A percentile compares a stretch with the other conserved stretches of the same genome.
These are phyloP conservation scores for Nothophytophthora sp. DNA, from an alignment of 352 stramenopile genomes.

Conservation along the genomic window DNA sequence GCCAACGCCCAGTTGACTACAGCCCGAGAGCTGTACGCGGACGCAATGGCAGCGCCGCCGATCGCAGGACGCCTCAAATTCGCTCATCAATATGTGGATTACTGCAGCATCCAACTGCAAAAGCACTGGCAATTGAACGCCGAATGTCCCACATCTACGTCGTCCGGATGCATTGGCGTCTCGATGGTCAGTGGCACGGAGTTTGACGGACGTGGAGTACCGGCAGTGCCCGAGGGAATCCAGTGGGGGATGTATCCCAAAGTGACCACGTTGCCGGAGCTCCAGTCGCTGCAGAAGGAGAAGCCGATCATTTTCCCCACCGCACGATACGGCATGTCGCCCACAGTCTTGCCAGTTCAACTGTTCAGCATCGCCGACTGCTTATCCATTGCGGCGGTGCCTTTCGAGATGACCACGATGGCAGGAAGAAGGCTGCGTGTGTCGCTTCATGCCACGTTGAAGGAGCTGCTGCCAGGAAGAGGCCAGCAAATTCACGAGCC, in stretches of 20 bases:
- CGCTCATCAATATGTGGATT: slow-evolving; percentile 83
- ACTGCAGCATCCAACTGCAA: slow-evolving; percentile 56
- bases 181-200: slow-evolving; percentile 84
- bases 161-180: slow-evolving; percentile 77
- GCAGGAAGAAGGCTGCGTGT: slow-evolving; percentile 64
- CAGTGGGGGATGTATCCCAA: slow-evolving; percentile 72
- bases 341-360: slow-evolving; percentile 71
- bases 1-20: slow-evolving; percentile 73
- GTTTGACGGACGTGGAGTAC: slow-evolving; percentile 75
- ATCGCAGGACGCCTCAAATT: slow-evolving; percentile 47
- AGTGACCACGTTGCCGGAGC: slow-evolving; percentile 70
- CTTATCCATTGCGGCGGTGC: slow-evolving; percentile 67
- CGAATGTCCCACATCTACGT: slow-evolving; percentile 67
- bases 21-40: slow-evolving; percentile 55
- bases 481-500: slow-evolving; percentile 33
- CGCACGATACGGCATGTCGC: slow-evolving; percentile 71
- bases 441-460: slow-evolving; percentile 33
- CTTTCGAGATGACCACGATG: slow-evolving; percentile 89
- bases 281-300: slow-evolving; percentile 75
- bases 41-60: slow-evolving; percentile 34
- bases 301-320: slow-evolving; percentile 84
- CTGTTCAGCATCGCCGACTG: slow-evolving; percentile 58
- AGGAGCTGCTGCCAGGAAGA: slow-evolving; percentile 11
- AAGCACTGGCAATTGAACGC: slow-evolving; percentile 71
- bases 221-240: slow-evolving; percentile 61